These are phyloP conservation scores for Pseudocercospora cruenta DNA, from an alignment of 2,329 filamentous ascomycete species.

Conservation along the genomic window DNA sequence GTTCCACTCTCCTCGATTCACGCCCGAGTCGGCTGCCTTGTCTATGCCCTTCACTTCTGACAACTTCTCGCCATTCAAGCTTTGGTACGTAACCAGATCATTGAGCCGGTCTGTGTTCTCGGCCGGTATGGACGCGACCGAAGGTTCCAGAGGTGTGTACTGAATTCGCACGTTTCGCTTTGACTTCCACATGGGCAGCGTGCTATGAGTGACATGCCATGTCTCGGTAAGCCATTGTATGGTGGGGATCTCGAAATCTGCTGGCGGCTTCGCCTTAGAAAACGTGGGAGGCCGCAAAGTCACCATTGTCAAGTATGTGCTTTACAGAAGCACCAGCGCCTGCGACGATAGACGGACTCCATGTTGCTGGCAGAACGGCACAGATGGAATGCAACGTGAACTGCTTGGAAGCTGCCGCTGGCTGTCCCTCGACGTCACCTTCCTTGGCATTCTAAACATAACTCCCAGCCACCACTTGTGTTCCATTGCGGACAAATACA, in stretches of 20 bases:
- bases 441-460: constrained; percentile 1
- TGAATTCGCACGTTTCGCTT: constrained; percentile 80
- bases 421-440: constrained; percentile 4
- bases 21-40: constrained; percentile 45
- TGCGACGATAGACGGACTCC: constrained; percentile 8
- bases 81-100: constrained; percentile 73
- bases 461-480: not conserved
- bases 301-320: constrained; percentile 27
- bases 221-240: constrained; percentile 66
- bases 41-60: constrained; percentile 70
- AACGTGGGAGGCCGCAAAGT: constrained; percentile 38
- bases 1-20: constrained; percentile 58
- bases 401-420: not conserved
- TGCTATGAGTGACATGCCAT: constrained; percentile 76
- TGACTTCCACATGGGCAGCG: constrained; percentile 77
- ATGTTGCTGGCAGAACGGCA: constrained; percentile 7
- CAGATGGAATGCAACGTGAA: not conserved
- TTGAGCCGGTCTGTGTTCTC: constrained; percentile 60
- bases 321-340: constrained; percentile 2
- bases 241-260: constrained; percentile 50
- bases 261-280: constrained; percentile 32
- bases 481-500: not conserved
- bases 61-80: constrained; percentile 52
- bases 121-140: constrained; percentile 36
- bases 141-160: constrained; percentile 61